A percentile compares a stretch with the other conserved stretches of the same genome.
Conservation (phyloP, 2,329 filamentous ascomycete genomes). For the Diplodia intermedia region DNA sequence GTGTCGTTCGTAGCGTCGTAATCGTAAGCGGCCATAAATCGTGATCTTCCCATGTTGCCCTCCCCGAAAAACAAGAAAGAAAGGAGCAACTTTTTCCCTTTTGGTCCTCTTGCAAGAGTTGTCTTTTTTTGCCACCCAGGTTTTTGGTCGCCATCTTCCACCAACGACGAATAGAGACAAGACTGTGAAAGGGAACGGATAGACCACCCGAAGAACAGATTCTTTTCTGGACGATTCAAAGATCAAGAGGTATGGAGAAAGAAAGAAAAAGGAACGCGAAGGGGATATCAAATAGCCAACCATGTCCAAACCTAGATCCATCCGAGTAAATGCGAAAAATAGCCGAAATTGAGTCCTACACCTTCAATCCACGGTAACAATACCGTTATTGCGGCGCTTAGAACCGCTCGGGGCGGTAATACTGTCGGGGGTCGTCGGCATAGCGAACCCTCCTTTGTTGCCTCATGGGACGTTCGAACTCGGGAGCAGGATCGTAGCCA, state of each 20-base stretch:
- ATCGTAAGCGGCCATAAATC: constrained; percentile 17
- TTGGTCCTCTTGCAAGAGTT: constrained; percentile 22
- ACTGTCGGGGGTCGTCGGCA: constrained; percentile 1
- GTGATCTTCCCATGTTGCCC: constrained; percentile 17
- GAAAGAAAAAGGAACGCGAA: constrained; percentile 3
- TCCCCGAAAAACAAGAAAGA: background rate
- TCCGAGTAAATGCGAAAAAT: background rate
- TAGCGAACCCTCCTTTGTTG: constrained; percentile 7
- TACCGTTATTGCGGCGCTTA: background rate
- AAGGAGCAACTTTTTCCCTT: constrained; percentile 20
- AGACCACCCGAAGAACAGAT: constrained; percentile 8
- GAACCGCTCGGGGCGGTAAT: background rate
- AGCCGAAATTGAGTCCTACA: background rate
- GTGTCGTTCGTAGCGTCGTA: constrained; percentile 17
- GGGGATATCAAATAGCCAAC: constrained; percentile 29
- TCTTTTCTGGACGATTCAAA: constrained; percentile 8
- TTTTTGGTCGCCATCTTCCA: constrained; percentile 11
- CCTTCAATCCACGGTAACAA: background rate
- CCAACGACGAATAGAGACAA: constrained; percentile 10
- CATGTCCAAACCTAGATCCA: background rate
- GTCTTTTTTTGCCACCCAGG: constrained; percentile 13
- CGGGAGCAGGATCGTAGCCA: background rate
- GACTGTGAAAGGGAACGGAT: background rate
- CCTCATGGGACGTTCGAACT: background rate
- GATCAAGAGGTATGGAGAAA: background rate